Base-by-base conservation (phyloP, 2,329 filamentous ascomycete genomes). In the Alternaria solani region DNA sequence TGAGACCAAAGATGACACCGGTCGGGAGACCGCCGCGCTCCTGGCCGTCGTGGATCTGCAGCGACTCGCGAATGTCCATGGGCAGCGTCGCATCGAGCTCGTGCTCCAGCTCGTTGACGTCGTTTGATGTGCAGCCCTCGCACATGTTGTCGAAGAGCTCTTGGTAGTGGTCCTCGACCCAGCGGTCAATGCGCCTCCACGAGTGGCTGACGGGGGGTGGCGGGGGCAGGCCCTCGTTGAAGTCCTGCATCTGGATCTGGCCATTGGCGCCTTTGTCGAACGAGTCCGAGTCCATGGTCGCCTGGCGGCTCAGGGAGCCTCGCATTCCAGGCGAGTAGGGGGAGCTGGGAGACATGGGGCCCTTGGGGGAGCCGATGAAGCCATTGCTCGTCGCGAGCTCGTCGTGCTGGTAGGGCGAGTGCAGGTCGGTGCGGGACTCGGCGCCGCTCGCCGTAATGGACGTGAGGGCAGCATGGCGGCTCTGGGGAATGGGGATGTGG, bases 221-320 rank as follows among this genome's bases (percentile, higher is more conserved):
- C 3, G 95, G 95, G 2, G 95, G 94, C 25, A 93, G 86, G 57
- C 95, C 95, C 68, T 97, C 94, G 73, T 91, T 89, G 81, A 99
- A 99, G 63, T 91, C 91, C 81, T 97, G 95, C 92, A 99, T 95
- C 69, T 91, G 94, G 64, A 99, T 97, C 79, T 97, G 94, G 66
- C 92, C 91, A 5, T 81, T 88, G 81, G 81, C 88, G 68, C 89
- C 86, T 59, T 88, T 88, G 75, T 95, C 91, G 70, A 78, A 78
- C 7, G 76, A 63, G 52, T 76, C 75, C 48, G 70, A 71, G 54
- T 78, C 75, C 67, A 88, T 87, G 62, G 85, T 88, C 36, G 87
- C 84, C 71, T 88, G 85, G 64, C 86, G 86, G 69, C 90, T 91
- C 52, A 88, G 85, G 58, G 90, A 83, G n/a, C 92, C 94, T 70